A percentile compares a stretch with the other conserved stretches of the same genome.
phyloP scores from a whole-genome alignment of 768 basidiomycete species.

The Mycena indigotica region DNA sequence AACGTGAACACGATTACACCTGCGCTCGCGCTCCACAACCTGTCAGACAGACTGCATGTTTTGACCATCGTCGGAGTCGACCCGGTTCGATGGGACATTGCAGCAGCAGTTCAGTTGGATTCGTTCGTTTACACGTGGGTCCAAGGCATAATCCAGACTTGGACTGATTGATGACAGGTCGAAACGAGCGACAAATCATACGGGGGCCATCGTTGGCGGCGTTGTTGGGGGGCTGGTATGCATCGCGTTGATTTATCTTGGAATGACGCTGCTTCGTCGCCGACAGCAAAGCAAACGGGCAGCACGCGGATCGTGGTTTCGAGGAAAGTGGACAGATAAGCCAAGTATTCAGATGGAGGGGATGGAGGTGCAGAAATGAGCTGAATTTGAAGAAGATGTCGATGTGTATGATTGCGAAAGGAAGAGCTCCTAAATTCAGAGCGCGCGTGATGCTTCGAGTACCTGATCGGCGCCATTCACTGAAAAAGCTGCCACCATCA shows the following conservation, averaged over 20 bases:
- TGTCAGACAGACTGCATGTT: neutral
- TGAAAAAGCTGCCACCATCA: too few species aligned
- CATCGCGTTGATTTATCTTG: neutral
- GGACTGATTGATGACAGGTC: neutral
- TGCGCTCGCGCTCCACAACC: neutral
- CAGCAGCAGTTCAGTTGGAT: neutral
- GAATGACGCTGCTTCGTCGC: neutral
- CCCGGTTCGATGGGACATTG: neutral
- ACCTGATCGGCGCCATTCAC: neutral
- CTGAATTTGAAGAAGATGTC: neutral
- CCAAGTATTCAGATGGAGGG: constrained; percentile 4
- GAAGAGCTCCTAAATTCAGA: neutral
- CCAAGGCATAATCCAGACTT: neutral
- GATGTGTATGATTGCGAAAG: neutral
- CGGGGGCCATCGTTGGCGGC: neutral
- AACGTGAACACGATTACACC: neutral
- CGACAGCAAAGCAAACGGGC: neutral
- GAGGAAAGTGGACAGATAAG: neutral
- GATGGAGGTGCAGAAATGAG: too few species aligned
- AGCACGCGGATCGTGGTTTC: neutral
- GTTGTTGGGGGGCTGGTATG: neutral
- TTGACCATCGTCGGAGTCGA: neutral
- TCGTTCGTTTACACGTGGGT: constrained; percentile 1
- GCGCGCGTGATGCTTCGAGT: neutral
- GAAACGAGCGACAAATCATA: neutral